These are phyloP conservation scores for Acacia pycnantha DNA, from an alignment of 331 rosid species.

Conservation along the genomic window DNA sequence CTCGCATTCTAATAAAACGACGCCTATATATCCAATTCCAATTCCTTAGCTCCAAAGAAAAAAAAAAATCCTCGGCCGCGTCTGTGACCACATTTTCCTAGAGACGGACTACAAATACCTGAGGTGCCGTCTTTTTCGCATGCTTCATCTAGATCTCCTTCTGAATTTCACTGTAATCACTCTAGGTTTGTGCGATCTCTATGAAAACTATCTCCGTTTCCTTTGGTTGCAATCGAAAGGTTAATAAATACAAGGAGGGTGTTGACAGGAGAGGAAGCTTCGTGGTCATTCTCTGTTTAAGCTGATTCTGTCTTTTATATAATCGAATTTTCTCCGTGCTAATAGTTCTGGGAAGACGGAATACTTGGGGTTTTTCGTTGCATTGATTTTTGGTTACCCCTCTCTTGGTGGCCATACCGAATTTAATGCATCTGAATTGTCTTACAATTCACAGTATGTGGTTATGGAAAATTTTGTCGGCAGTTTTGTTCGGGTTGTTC, in stretches of 20 bases:
- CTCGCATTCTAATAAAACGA: no score
- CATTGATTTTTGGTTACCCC: neutral
- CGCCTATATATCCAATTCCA: neutral
- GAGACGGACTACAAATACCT: constrained; percentile 33
- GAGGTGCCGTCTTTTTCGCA: neutral
- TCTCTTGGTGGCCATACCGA: constrained; percentile 10
- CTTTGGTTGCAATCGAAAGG: neutral
- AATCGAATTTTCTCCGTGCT: neutral
- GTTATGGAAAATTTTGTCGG: neutral
- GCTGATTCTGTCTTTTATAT: neutral
- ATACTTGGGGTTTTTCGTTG: neutral
- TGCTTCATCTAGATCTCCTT: neutral
- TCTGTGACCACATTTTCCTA: neutral
- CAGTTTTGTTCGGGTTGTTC: neutral
- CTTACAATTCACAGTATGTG: neutral
- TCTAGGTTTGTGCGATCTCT: constrained; percentile 24
- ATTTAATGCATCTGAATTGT: neutral
- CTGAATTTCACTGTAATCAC: constrained; percentile 11
- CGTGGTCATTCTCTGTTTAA: neutral
- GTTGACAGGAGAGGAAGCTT: neutral
- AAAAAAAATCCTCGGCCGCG: constrained; percentile 37
- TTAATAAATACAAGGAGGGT: neutral
- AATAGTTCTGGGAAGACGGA: neutral
- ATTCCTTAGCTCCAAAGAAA: neutral
- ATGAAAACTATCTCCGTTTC: neutral